A percentile compares a stretch with the other conserved stretches of the same genome.
Conservation (phyloP, 164 flowering plant genomes). For the Chimonanthus praecox region DNA sequence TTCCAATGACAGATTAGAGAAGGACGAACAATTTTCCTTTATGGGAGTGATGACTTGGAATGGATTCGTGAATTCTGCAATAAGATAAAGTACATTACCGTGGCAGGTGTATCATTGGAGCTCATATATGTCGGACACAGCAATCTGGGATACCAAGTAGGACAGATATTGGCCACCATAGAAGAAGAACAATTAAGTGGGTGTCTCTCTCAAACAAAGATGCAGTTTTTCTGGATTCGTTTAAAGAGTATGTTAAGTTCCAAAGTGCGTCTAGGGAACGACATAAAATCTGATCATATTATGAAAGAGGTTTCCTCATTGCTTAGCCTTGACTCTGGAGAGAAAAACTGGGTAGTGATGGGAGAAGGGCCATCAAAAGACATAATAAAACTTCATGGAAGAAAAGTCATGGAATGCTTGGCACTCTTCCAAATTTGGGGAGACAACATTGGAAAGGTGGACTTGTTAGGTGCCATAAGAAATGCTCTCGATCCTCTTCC, state of each 20-base stretch:
- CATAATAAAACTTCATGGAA: slow-evolving; percentile 31
- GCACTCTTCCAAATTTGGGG: slow-evolving; percentile 34
- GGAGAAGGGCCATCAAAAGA: slow-evolving; percentile 40
- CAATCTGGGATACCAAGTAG: slow-evolving; percentile 21
- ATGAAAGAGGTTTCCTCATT: slow-evolving; percentile 38
- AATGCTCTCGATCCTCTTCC: slow-evolving; percentile 25
- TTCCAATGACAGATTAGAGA: slow-evolving; percentile 50
- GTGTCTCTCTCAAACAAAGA: slow-evolving; percentile 24
- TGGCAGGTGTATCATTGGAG: slow-evolving; percentile 39
- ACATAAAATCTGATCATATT: slow-evolving; percentile 21
- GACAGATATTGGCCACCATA: slow-evolving; percentile 25
- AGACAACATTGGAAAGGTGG: slow-evolving; percentile 27
- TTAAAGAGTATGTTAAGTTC: slow-evolving; percentile 56
- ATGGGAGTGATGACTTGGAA: slow-evolving; percentile 48
- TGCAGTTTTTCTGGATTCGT: slow-evolving; percentile 58
- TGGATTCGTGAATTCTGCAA: slow-evolving; percentile 58
- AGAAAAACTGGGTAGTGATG: slow-evolving; percentile 18
- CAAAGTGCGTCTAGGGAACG: slow-evolving; percentile 19
- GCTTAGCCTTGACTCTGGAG: slow-evolving; percentile 24
- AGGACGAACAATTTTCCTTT: slow-evolving; percentile 56
- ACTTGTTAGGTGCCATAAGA: slow-evolving; percentile 44
- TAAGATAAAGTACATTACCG: slow-evolving; percentile 27
- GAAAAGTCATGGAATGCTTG: slow-evolving; percentile 28
- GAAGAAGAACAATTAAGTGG: slow-evolving; percentile 24
- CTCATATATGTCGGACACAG: slow-evolving; percentile 26